These are phyloP conservation scores for Cylindricascospora bacillispora DNA, from an alignment of 1,139 yeast genomes.

Conservation along the genomic window DNA sequence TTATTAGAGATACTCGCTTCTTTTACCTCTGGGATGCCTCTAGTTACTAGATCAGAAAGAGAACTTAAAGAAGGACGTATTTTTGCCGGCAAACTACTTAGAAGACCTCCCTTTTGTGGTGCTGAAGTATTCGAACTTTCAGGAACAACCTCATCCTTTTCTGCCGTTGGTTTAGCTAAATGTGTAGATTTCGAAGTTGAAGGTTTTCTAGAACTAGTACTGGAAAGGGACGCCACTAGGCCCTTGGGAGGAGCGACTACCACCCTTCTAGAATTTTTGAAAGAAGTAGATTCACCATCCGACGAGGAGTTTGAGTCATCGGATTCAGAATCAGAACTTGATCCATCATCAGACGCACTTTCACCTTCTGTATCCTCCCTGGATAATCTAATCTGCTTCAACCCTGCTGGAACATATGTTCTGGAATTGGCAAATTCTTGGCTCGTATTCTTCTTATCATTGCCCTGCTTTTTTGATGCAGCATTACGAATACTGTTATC, in stretches of 20 bases:
- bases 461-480: no score
- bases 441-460: constrained; percentile 10
- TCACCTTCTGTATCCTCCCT: no score
- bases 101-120: constrained; percentile 6
- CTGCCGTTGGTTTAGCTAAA: not conserved
- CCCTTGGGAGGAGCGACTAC: constrained; percentile 25
- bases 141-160: not conserved
- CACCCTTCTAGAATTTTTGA: constrained; percentile 24
- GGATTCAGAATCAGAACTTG: constrained; percentile 1
- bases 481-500: no score
- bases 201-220: not conserved
- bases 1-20: constrained; percentile 22
- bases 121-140: constrained; percentile 4
- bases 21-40: constrained; percentile 53
- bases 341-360: no score
- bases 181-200: not conserved
- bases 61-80: constrained; percentile 36
- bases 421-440: constrained; percentile 3
- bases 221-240: not conserved
- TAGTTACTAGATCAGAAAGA: constrained; percentile 40
- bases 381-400: no score
- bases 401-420: constrained; percentile 1
- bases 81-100: constrained; percentile 13
- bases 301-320: constrained; percentile 6
- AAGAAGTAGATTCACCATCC: constrained; percentile 15